These are phyloP conservation scores for Kurtzmaniella quercitrusa DNA, from an alignment of 1,139 yeast genomes.

Conservation along the genomic window DNA sequence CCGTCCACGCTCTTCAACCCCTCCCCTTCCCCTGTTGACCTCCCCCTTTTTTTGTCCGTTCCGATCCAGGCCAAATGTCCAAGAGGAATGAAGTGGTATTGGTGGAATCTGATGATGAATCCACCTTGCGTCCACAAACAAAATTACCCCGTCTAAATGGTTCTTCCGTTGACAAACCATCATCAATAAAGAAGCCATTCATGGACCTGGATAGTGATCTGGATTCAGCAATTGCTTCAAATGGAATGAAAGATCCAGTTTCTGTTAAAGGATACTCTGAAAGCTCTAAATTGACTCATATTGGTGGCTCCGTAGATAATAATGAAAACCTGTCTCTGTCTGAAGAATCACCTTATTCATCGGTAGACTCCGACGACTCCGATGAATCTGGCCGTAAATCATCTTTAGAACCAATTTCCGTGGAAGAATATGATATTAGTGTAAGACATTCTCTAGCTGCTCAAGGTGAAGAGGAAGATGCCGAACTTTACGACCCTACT, in stretches of 20 bases:
- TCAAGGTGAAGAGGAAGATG: constrained; percentile 5
- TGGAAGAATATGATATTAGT: constrained; percentile 6
- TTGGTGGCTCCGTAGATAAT: constrained; percentile 10
- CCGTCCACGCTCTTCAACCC: background rate
- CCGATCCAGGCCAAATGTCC: constrained; percentile 1
- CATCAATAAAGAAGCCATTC: constrained; percentile 4
- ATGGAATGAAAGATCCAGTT: background rate
- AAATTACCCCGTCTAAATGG: background rate
- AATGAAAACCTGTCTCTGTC: background rate
- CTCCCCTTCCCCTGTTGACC: too few species aligned
- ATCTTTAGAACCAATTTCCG: constrained; percentile 6
- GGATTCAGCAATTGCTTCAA: too few species aligned
- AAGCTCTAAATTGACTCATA: constrained; percentile 2
- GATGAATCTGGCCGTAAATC: constrained; percentile 1
- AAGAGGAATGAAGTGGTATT: constrained; percentile 6
- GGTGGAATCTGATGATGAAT: constrained; percentile 7
- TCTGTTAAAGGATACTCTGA: background rate
- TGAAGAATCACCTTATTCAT: constrained; percentile 1
- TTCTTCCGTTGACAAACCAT: background rate
- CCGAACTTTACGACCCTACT: constrained; percentile 6
- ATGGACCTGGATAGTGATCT: constrained; percentile 8
- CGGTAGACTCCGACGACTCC: constrained; percentile 2
- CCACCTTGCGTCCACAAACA: background rate
- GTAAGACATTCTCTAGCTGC: constrained; percentile 4
- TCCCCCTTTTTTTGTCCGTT: too few species aligned